Conservation (phyloP, 345 rosid genomes). For the Bruguiera sexangula region DNA sequence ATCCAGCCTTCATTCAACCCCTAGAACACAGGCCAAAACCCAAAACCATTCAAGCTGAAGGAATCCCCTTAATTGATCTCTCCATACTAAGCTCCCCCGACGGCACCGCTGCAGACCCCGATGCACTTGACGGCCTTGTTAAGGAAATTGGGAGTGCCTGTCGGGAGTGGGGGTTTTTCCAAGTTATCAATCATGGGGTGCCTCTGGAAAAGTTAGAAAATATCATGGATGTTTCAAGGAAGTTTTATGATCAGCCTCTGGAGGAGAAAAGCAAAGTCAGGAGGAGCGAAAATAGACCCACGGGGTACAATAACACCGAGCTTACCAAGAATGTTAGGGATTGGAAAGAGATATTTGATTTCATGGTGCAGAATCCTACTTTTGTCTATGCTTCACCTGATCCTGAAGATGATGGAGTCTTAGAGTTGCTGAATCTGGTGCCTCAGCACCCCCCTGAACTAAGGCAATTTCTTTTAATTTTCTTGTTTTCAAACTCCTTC, state of each 20-base stretch:
- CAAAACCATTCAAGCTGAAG: constrained; percentile 28
- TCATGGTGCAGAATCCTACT: background rate
- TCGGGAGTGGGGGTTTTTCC: background rate
- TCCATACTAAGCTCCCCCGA: background rate
- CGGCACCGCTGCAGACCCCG: background rate
- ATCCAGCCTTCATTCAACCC: constrained; percentile 54
- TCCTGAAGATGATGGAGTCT: background rate
- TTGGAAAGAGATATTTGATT: constrained; percentile 1
- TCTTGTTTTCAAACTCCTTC: background rate
- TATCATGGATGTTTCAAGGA: background rate
- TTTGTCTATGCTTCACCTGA: background rate
- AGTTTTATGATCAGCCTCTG: background rate
- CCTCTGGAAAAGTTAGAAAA: background rate
- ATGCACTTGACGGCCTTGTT: background rate
- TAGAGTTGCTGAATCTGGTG: background rate
- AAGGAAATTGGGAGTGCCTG: background rate
- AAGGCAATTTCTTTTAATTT: background rate
- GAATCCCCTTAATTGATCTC: constrained; percentile 38
- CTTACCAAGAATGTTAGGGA: background rate
- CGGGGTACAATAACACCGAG: background rate
- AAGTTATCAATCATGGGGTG: background rate
- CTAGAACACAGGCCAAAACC: constrained; percentile 47
- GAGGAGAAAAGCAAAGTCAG: constrained; percentile 1
- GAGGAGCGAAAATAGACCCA: background rate
- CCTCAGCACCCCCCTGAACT: background rate